Evolutionary conservation across 2,329 filamentous ascomycete genomes (phyloP).

Genomic region (Byssoonygena ceratinophila): DNA sequence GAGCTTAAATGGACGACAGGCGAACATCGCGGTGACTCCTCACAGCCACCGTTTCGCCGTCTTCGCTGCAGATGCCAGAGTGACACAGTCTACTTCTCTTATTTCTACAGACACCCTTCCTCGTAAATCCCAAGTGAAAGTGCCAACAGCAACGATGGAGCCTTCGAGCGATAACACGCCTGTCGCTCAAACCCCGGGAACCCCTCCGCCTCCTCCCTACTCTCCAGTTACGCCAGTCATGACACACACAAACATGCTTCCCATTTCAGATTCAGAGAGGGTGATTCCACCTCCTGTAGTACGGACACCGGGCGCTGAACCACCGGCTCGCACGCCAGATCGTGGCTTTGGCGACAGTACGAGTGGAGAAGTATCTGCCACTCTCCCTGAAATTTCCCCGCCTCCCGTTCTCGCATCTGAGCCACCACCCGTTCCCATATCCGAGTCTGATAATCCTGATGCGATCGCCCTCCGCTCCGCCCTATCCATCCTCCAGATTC

Average conservation of each 20-base stretch:
- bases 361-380: not conserved
- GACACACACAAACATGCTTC: slow-evolving; percentile 21
- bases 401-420: slow-evolving; percentile 24
- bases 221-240: slow-evolving; percentile 40
- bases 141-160: slow-evolving; percentile 4
- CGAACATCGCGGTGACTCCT: not conserved
- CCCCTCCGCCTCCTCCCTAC: slow-evolving; percentile 38
- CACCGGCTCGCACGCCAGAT: not conserved
- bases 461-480: slow-evolving; percentile 76
- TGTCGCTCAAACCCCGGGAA: slow-evolving; percentile 23
- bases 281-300: not conserved
- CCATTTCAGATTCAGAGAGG: slow-evolving; percentile 8
- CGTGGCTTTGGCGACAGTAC: not conserved
- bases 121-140: too few species aligned
- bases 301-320: not conserved
- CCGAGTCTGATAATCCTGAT: slow-evolving; percentile 59
- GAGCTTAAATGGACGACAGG: slow-evolving; percentile 1
- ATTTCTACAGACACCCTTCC: too few species aligned
- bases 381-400: not conserved
- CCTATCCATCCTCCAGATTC: slow-evolving; percentile 76
- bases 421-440: slow-evolving; percentile 36
- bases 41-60: too few species aligned
- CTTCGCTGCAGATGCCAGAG: too few species aligned
- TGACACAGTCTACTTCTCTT: too few species aligned
- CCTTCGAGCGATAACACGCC: not conserved